Percentiles rank a stretch among this genome's conserved stretches.
Evolutionary conservation across 371 early-diverging fungal genomes (phyloP).

Genomic region (Batkoa obscura): DNA sequence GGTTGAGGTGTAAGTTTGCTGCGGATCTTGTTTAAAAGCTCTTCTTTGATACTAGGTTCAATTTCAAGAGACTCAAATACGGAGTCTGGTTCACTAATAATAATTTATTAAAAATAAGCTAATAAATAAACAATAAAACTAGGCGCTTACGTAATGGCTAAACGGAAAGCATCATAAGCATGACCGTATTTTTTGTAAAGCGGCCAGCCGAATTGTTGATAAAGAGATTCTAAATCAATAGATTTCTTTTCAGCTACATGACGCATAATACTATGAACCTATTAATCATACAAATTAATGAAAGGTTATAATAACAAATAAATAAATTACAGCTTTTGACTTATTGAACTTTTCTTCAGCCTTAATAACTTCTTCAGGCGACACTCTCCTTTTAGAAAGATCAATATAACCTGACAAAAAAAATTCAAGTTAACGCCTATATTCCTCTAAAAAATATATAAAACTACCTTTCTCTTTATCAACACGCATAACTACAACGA

Average conservation of each 20-base stretch:
- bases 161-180: slow-evolving; percentile 92
- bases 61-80: slow-evolving; percentile 73
- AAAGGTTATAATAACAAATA: not conserved
- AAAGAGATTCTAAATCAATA: slow-evolving; percentile 64
- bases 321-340: slow-evolving; percentile 71
- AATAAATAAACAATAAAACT: slow-evolving; percentile 1
- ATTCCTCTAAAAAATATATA: not conserved
- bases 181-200: slow-evolving; percentile 95
- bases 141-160: slow-evolving; percentile 56
- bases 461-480: slow-evolving; percentile 92
- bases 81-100: slow-evolving; percentile 59
- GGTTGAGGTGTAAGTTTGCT: slow-evolving; percentile 90
- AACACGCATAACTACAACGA: slow-evolving; percentile 93
- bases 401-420: slow-evolving; percentile 82
- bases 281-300: not conserved
- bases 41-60: slow-evolving; percentile 34
- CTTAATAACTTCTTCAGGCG: slow-evolving; percentile 86
- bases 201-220: slow-evolving; percentile 91
- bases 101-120: not conserved
- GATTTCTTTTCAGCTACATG: slow-evolving; percentile 86
- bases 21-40: slow-evolving; percentile 68
- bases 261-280: slow-evolving; percentile 54
- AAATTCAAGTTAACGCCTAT: not conserved
- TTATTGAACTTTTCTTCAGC: slow-evolving; percentile 94
- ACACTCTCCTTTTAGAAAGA: slow-evolving; percentile 92